A percentile compares a stretch with the other conserved stretches of the same genome.
Evolutionary conservation across 2,329 filamentous ascomycete genomes (phyloP).

Genomic region (Periglandula ipomoeae): DNA sequence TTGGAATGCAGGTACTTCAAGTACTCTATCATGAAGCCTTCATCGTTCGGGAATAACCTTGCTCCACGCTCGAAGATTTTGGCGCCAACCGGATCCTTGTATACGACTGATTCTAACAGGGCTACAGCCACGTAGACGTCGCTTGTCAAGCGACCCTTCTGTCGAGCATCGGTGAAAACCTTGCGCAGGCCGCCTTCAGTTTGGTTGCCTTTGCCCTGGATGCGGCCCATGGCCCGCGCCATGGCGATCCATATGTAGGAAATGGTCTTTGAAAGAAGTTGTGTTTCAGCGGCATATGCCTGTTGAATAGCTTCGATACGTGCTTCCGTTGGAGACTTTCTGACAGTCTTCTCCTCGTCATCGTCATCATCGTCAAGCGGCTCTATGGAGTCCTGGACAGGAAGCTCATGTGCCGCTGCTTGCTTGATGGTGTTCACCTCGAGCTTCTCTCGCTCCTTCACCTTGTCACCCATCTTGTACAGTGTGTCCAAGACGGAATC

Average conservation of each 20-base stretch:
- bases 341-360: slow-evolving; percentile 30
- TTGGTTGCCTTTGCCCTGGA: slow-evolving; percentile 70
- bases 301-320: slow-evolving; percentile 54
- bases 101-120: slow-evolving; percentile 88
- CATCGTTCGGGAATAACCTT: slow-evolving; percentile 88
- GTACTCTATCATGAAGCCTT: slow-evolving; percentile 89
- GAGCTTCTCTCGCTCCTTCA: slow-evolving; percentile 52
- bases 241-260: slow-evolving; percentile 93
- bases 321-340: slow-evolving; percentile 52
- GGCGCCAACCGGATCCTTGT: slow-evolving; percentile 83
- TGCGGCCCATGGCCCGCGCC: slow-evolving; percentile 85
- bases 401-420: slow-evolving; percentile 29
- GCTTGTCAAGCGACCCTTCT: slow-evolving; percentile 78
- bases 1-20: slow-evolving; percentile 88
- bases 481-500: slow-evolving; percentile 75
- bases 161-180: slow-evolving; percentile 82
- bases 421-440: slow-evolving; percentile 50
- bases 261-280: slow-evolving; percentile 71
- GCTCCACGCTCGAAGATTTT: slow-evolving; percentile 95
- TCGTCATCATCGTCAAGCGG: slow-evolving; percentile 46
- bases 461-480: slow-evolving; percentile 74
- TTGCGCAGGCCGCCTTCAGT: slow-evolving; percentile 71
- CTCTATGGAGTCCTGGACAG: slow-evolving; percentile 29
- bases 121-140: slow-evolving; percentile 94
- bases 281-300: slow-evolving; percentile 62